Conservation (phyloP, 2,329 filamentous ascomycete genomes). For the Pseudogymnoascus sp. region DNA sequence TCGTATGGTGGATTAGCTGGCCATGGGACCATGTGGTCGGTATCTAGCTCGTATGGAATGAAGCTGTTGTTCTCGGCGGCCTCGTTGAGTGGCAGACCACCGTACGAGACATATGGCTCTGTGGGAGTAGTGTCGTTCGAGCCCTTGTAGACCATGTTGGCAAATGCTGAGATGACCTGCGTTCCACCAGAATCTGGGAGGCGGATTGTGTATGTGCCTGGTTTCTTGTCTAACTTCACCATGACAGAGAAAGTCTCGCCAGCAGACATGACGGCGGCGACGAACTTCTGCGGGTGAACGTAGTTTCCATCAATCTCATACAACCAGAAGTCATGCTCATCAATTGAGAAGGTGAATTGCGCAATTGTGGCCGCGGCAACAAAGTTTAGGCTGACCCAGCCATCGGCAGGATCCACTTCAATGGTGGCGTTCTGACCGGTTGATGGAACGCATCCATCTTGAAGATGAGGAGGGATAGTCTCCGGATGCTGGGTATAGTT, state of each 20-base stretch:
- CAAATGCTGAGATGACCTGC: constrained; percentile 19
- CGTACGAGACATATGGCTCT: constrained; percentile 20
- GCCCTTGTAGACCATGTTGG: constrained; percentile 14
- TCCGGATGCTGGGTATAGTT: constrained; percentile 21
- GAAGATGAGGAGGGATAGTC: constrained; percentile 20
- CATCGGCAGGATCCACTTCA: constrained; percentile 26
- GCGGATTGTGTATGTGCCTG: constrained; percentile 32
- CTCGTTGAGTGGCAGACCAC: constrained; percentile 23
- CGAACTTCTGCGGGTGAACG: constrained; percentile 32
- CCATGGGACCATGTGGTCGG: constrained; percentile 14
- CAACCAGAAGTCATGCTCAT: constrained; percentile 36
- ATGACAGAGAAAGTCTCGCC: constrained; percentile 25
- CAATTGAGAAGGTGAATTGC: constrained; percentile 29
- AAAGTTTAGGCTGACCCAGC: constrained; percentile 33
- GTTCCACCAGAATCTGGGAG: constrained; percentile 17
- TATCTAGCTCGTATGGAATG: constrained; percentile 9
- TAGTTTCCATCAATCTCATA: constrained; percentile 37
- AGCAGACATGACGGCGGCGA: constrained; percentile 26
- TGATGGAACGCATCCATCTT: constrained; percentile 21
- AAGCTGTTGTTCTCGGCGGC: constrained; percentile 22
- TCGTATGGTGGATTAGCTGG: constrained; percentile 10
- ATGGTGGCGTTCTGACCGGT: constrained; percentile 25
- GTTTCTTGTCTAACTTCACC: constrained; percentile 33
- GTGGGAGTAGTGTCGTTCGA: constrained; percentile 6
- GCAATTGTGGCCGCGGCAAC: constrained; percentile 29